Evolutionary conservation across 768 basidiomycete genomes (phyloP).

Genomic region (Tulasnella sp.): DNA sequence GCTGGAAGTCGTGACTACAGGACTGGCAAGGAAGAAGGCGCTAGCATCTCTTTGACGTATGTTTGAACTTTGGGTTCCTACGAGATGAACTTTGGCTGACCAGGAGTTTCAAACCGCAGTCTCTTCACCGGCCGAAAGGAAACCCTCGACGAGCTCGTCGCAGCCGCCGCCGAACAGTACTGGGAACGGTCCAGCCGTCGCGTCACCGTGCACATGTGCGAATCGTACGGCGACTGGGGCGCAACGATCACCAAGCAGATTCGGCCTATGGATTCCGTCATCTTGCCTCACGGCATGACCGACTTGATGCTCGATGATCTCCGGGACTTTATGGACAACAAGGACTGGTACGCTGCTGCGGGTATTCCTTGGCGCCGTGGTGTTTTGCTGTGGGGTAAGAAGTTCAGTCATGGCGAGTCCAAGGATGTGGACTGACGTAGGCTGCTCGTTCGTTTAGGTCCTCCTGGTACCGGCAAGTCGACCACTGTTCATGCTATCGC

Average conservation of each 20-base stretch:
- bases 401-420: neutral
- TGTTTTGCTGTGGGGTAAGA: constrained; percentile 40
- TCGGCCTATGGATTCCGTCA: constrained; percentile 82
- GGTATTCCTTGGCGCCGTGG: constrained; percentile 90
- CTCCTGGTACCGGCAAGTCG: constrained; percentile 1
- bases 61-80: neutral
- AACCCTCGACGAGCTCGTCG: constrained; percentile 26
- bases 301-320: constrained; percentile 83
- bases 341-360: constrained; percentile 82
- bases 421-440: neutral
- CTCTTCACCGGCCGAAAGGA: constrained; percentile 26
- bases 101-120: neutral
- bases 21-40: constrained; percentile 26
- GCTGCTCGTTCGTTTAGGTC: neutral
- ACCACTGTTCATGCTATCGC: constrained; percentile 81
- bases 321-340: constrained; percentile 54
- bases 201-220: constrained; percentile 87
- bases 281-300: constrained; percentile 82
- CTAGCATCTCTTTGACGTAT: constrained; percentile 19
- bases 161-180: constrained; percentile 24
- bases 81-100: neutral
- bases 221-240: constrained; percentile 66
- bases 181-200: constrained; percentile 38
- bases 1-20: constrained; percentile 23
- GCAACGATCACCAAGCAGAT: constrained; percentile 86